Conservation (phyloP, 148 eudicot genomes). For the Selenicereus undatus region DNA sequence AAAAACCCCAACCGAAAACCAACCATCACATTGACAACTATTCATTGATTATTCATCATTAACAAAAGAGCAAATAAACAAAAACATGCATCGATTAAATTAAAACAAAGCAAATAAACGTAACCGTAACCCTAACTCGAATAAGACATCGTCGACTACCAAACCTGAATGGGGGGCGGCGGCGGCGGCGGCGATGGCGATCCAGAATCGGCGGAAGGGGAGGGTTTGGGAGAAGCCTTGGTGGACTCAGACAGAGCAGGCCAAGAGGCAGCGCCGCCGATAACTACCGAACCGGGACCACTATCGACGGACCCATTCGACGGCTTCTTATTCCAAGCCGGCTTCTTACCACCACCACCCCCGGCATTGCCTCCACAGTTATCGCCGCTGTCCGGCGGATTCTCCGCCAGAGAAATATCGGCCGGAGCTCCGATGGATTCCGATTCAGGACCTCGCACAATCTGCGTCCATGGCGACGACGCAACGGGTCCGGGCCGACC, state of each 20-base stretch:
- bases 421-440: slow-evolving; percentile 27
- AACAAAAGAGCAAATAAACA: not conserved
- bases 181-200: slow-evolving; percentile 19
- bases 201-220: slow-evolving; percentile 47
- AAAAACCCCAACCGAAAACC: slow-evolving; percentile 3
- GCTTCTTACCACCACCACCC: slow-evolving; percentile 40
- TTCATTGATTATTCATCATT: not conserved
- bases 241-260: slow-evolving; percentile 76
- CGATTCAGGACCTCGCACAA: slow-evolving; percentile 38
- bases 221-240: slow-evolving; percentile 45
- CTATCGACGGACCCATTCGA: slow-evolving; percentile 42
- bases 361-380: slow-evolving; percentile 20
- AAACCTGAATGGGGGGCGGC: slow-evolving; percentile 43
- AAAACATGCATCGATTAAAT: not conserved
- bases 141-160: not conserved
- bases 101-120: not conserved
- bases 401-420: slow-evolving; percentile 14
- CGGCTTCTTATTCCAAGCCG: slow-evolving; percentile 43
- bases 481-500: slow-evolving; percentile 9
- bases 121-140: not conserved
- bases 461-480: slow-evolving; percentile 45
- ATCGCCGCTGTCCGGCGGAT: slow-evolving; percentile 28
- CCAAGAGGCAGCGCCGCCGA: slow-evolving; percentile 62
- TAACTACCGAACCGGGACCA: slow-evolving; percentile 44
- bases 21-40: slow-evolving; percentile 1